A percentile compares a stretch with the other conserved stretches of the same genome.
Evolutionary conservation across 352 stramenopile genomes (phyloP).

Genomic region (Pythium pectinolyticum): DNA sequence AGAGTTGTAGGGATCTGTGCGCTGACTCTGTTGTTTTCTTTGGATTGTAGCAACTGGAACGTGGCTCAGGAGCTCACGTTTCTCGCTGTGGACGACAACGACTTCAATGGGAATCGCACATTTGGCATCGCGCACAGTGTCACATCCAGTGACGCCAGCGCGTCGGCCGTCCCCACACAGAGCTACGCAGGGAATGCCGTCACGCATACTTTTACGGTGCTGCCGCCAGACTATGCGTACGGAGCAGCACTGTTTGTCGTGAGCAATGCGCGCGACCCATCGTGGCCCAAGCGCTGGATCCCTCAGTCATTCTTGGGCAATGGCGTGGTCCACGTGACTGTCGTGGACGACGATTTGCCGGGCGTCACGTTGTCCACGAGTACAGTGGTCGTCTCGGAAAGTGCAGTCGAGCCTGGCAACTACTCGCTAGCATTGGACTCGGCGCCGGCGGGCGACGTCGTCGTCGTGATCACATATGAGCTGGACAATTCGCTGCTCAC

Average conservation of each 20-base stretch:
- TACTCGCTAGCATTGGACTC: constrained; percentile 68
- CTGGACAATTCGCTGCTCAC: constrained; percentile 38
- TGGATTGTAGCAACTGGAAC: constrained; percentile 51
- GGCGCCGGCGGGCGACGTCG: constrained; percentile 46
- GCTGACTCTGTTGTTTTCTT: background rate
- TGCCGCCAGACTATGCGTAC: constrained; percentile 40
- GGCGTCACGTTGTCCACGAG: constrained; percentile 52
- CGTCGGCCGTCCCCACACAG: constrained; percentile 35
- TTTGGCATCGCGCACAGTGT: constrained; percentile 37
- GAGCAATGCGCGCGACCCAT: constrained; percentile 17
- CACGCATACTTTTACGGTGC: constrained; percentile 18
- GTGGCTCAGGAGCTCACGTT: constrained; percentile 49
- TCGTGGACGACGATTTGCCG: constrained; percentile 69
- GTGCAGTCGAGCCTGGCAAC: constrained; percentile 30
- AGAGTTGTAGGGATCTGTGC: background rate
- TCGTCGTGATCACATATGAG: constrained; percentile 47
- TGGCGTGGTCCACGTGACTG: constrained; percentile 36
- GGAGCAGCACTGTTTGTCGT: constrained; percentile 44
- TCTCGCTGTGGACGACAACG: constrained; percentile 63
- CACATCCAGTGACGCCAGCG: constrained; percentile 31
- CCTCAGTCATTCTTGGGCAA: constrained; percentile 35
- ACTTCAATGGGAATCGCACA: constrained; percentile 49
- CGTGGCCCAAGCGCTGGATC: constrained; percentile 45
- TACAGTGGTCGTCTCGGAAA: constrained; percentile 47
- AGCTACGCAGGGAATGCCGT: constrained; percentile 26